A percentile compares a stretch with the other conserved stretches of the same genome.
Conservation (phyloP, 768 basidiomycete species). For the Tricholoma terreum region DNA sequence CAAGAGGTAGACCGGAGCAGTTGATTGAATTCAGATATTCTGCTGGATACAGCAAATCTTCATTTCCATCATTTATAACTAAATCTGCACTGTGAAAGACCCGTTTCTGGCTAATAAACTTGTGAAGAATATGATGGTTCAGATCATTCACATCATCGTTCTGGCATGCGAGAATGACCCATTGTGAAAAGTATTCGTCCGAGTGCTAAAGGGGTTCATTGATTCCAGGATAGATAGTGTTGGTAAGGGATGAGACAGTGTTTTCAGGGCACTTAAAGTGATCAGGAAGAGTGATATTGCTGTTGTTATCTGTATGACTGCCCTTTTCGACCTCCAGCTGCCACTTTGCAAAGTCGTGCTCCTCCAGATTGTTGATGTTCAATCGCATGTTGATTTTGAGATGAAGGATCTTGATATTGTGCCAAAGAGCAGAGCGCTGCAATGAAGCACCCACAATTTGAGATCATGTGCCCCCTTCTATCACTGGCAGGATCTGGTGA, state of each 20-base stretch:
- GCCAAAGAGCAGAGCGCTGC: constrained; percentile 37
- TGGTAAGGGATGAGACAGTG: constrained; percentile 8
- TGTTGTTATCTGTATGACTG: background rate
- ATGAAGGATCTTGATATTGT: constrained; percentile 31
- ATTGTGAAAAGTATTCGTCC: constrained; percentile 30
- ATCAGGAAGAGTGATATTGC: constrained; percentile 10
- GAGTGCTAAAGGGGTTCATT: background rate
- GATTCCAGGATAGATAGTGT: constrained; percentile 17
- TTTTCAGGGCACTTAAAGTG: constrained; percentile 10
- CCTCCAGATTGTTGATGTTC: background rate
- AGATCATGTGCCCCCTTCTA: constrained; percentile 31
- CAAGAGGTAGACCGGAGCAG: constrained; percentile 36
- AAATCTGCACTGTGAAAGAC: constrained; percentile 29
- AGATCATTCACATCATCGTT: constrained; percentile 38
- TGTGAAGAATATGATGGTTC: constrained; percentile 23
- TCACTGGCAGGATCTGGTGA: constrained; percentile 43
- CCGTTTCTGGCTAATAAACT: constrained; percentile 20
- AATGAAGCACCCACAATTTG: constrained; percentile 36
- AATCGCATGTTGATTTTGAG: too few relatives aligned
- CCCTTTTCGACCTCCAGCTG: constrained; percentile 24
- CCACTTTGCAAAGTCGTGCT: constrained; percentile 19
- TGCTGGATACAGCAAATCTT: constrained; percentile 24
- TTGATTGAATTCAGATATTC: constrained; percentile 41
- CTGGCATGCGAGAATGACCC: constrained; percentile 32
- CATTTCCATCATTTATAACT: constrained; percentile 15